Evolutionary conservation across 805 yeast genomes (phyloP).

Genomic region (Metschnikowia kunwiensis): DNA sequence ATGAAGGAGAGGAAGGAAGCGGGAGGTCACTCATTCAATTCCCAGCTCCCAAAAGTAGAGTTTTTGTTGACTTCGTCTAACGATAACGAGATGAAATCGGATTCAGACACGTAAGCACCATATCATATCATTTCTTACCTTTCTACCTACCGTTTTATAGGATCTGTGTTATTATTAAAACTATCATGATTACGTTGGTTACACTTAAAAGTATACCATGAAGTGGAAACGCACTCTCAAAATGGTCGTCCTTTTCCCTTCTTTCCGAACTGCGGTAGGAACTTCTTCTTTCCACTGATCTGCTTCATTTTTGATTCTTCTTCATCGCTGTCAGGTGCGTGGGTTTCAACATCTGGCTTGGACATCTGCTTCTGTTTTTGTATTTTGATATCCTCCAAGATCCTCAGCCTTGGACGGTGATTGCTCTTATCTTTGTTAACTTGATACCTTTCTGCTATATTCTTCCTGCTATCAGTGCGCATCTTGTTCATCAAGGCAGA

Average conservation of each 20-base stretch:
- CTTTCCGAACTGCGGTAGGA: slow-evolving; percentile 11
- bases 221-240: too few species aligned
- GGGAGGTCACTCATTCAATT: too few species aligned
- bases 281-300: slow-evolving; percentile 11
- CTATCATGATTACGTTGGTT: too few species aligned
- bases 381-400: slow-evolving; percentile 9
- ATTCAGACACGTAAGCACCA: too few species aligned
- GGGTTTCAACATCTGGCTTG: background rate
- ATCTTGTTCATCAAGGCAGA: slow-evolving; percentile 36
- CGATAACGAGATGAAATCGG: too few species aligned
- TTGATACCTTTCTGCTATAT: slow-evolving; percentile 4
- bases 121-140: too few species aligned
- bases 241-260: slow-evolving; percentile 18
- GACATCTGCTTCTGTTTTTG: slow-evolving; percentile 3
- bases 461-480: slow-evolving; percentile 26
- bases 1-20: too few species aligned
- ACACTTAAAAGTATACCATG: too few species aligned
- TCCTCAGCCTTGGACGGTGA: slow-evolving; percentile 8
- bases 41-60: too few species aligned
- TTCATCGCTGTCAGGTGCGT: slow-evolving; percentile 15
- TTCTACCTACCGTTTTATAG: too few species aligned
- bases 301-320: slow-evolving; percentile 17
- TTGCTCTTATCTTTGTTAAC: slow-evolving; percentile 1
- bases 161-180: too few species aligned
- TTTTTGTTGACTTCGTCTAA: too few species aligned